phyloP scores from a whole-genome alignment of 2,329 filamentous ascomycete genomes.

The Didymella sp. region DNA sequence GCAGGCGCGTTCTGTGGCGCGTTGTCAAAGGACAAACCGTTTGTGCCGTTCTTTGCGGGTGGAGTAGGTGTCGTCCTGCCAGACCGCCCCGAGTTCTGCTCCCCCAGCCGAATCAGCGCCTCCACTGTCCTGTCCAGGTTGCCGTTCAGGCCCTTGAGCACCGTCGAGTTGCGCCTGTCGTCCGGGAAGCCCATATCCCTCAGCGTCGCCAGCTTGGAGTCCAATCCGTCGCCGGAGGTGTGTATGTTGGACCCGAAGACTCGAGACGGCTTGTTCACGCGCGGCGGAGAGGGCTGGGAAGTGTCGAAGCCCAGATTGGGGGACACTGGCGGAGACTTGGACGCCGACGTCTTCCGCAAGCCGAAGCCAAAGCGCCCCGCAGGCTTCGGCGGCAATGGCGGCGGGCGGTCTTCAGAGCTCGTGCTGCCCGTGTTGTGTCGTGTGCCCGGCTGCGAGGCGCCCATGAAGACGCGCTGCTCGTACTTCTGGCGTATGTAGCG shows the following conservation, averaged over 20 bases:
- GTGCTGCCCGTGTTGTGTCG: slow-evolving; percentile 65
- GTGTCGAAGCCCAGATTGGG: slow-evolving; percentile 44
- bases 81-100: slow-evolving; percentile 52
- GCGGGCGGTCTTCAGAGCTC: slow-evolving; percentile 63
- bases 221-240: slow-evolving; percentile 64
- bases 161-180: slow-evolving; percentile 77
- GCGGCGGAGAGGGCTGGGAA: slow-evolving; percentile 46
- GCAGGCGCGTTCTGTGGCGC: slow-evolving; percentile 38
- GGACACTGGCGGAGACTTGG: slow-evolving; percentile 56
- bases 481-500: slow-evolving; percentile 96
- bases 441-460: slow-evolving; percentile 50
- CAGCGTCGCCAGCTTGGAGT: slow-evolving; percentile 77
- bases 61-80: slow-evolving; percentile 58
- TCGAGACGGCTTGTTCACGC: slow-evolving; percentile 68
- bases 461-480: slow-evolving; percentile 66
- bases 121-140: slow-evolving; percentile 88
- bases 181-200: slow-evolving; percentile 93
- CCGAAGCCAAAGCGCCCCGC: slow-evolving; percentile 68
- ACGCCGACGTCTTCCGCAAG: slow-evolving; percentile 73
- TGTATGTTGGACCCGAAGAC: slow-evolving; percentile 73
- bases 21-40: slow-evolving; percentile 55
- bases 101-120: slow-evolving; percentile 80
- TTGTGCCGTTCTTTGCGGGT: slow-evolving; percentile 58
- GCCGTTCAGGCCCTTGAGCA: slow-evolving; percentile 82
- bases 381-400: slow-evolving; percentile 66